Evolutionary conservation across 345 rosid species (phyloP).

Genomic region (Lepidium aucheri): DNA sequence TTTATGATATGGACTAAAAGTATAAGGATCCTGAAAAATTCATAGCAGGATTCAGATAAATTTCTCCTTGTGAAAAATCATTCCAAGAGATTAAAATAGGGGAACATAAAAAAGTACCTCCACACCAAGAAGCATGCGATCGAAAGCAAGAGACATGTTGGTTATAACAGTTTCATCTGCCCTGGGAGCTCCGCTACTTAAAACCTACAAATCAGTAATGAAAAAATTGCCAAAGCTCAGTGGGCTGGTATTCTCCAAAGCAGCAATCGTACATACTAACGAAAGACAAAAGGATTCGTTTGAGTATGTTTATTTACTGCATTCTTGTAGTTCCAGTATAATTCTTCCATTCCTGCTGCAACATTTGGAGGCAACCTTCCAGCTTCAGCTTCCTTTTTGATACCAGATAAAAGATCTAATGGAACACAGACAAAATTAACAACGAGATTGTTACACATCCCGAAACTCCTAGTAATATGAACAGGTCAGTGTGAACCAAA

Average conservation of each 20-base stretch:
- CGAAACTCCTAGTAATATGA: neutral
- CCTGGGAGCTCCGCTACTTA: slow-evolving; percentile 51
- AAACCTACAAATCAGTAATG: slow-evolving; percentile 44
- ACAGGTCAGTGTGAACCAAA: neutral
- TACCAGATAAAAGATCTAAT: slow-evolving; percentile 66
- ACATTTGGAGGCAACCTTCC: slow-evolving; percentile 69
- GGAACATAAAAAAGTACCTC: slow-evolving; percentile 51
- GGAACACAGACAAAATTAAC: neutral
- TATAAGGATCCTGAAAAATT: slow-evolving; percentile 68
- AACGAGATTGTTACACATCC: neutral
- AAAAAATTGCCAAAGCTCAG: neutral
- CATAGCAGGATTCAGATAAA: slow-evolving; percentile 2
- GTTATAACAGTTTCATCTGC: slow-evolving; percentile 62
- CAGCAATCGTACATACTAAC: slow-evolving; percentile 3
- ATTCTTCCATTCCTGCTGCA: slow-evolving; percentile 78
- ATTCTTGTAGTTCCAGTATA: slow-evolving; percentile 76
- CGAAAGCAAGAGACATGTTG: slow-evolving; percentile 75
- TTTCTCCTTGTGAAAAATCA: neutral
- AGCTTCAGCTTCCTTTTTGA: slow-evolving; percentile 59
- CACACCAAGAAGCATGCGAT: slow-evolving; percentile 69
- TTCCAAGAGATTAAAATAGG: neutral
- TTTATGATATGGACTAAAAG: slow-evolving; percentile 72
- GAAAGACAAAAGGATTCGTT: slow-evolving; percentile 27
- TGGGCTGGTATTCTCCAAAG: neutral
- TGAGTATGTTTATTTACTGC: slow-evolving; percentile 55